phyloP scores from a whole-genome alignment of 164 flowering plant species.

The Annona cherimola region DNA sequence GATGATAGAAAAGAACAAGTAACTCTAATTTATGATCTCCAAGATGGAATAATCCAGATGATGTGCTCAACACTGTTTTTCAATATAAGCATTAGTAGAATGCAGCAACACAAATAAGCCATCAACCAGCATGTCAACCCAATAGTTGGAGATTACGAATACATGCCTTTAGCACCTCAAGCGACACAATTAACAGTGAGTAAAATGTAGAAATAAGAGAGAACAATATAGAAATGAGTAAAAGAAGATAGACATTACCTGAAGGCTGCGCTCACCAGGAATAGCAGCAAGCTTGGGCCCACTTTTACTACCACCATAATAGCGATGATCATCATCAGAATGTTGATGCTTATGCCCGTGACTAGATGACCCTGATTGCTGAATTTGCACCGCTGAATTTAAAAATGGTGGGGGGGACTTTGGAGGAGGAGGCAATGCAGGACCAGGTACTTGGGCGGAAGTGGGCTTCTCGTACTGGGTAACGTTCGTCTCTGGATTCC shows the following conservation, averaged over 20 bases:
- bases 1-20: neutral
- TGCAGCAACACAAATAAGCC: neutral
- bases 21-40: neutral
- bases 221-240: too few species aligned
- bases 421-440: slow-evolving; percentile 8
- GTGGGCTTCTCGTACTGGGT: slow-evolving; percentile 92
- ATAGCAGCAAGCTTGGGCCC: slow-evolving; percentile 25
- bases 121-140: neutral
- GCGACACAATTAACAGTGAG: neutral
- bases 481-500: slow-evolving; percentile 93
- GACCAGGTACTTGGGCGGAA: slow-evolving; percentile 12
- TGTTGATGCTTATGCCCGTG: slow-evolving; percentile 26
- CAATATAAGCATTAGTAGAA: neutral
- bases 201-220: too few species aligned
- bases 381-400: slow-evolving; percentile 53
- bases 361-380: slow-evolving; percentile 23
- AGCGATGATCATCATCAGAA: slow-evolving; percentile 31
- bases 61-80: neutral
- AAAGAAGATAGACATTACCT: neutral
- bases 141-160: too few species aligned
- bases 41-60: neutral
- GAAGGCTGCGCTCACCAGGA: slow-evolving; percentile 5
- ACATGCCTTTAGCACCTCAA: neutral
- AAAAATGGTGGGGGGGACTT: slow-evolving; percentile 33
- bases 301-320: slow-evolving; percentile 30